Conservation (phyloP, 768 basidiomycete species). For the Amanita brunnescens region DNA sequence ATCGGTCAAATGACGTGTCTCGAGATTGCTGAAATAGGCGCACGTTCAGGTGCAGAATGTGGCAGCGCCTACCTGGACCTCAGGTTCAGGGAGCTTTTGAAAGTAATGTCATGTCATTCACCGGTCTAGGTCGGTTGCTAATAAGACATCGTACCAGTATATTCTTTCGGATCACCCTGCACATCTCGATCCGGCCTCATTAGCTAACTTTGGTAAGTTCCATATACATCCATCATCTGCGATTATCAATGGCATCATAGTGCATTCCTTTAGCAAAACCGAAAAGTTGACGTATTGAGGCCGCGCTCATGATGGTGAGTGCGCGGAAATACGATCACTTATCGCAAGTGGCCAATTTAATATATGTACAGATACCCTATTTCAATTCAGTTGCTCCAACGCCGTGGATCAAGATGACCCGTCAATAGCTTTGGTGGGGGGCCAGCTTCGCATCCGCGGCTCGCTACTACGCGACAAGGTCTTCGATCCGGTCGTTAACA, state of each 20-base stretch:
- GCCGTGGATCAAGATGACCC: conserved; percentile 77
- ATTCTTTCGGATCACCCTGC: conserved; percentile 74
- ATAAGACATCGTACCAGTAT: conserved; percentile 18
- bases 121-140: not conserved
- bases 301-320: conserved; percentile 66
- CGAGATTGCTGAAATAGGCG: conserved; percentile 90
- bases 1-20: conserved; percentile 71
- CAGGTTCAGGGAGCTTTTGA: conserved; percentile 78
- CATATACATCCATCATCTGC: not conserved
- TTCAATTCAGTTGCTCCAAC: conserved; percentile 90
- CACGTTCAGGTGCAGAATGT: conserved; percentile 79
- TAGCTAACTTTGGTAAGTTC: conserved; percentile 68
- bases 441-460: conserved; percentile 78
- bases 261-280: conserved; percentile 83
- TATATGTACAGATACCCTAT: conserved; percentile 52
- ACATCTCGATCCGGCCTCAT: conserved; percentile 71
- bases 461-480: conserved; percentile 72
- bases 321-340: not conserved
- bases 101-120: conserved; percentile 28
- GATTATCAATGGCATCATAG: conserved; percentile 19
- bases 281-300: conserved; percentile 83
- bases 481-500: conserved; percentile 81
- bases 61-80: conserved; percentile 84
- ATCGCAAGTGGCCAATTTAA: conserved; percentile 4
- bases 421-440: conserved; percentile 69